Base-by-base conservation (phyloP, 805 yeast genomes). In the Cyberlindnera amylophila region DNA sequence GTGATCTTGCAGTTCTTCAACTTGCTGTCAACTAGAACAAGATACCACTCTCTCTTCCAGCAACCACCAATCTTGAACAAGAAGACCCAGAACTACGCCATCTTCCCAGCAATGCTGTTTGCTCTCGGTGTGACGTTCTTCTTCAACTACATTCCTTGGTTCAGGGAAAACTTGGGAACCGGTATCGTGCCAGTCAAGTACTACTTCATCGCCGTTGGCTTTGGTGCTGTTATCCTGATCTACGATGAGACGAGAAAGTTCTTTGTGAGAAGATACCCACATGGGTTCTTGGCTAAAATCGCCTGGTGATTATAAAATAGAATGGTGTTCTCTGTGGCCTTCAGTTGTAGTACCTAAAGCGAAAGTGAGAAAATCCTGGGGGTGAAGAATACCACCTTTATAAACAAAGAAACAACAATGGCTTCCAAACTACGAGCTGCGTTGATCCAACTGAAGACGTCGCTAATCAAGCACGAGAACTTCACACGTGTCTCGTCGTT, bases 401-500 rank as follows among this genome's bases (percentile, higher is more conserved):
- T n/a, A n/a, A n/a, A n/a, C n/a, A n/a, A n/a, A n/a, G n/a, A n/a
- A n/a, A n/a, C n/a, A n/a, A 32, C 16, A 19, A 34, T 34, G 37
- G 11, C 37, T 12, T 12, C 11, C 19, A 34, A 18, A 9, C 14
- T 46, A 4, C 15, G 40, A 32, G 24, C 91, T 9, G 98, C 96
- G 0, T 70, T 91, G 39, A 65, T 91, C 34, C 99, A 91, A 62
- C 70, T 89, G 51, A 89, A 93, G 2, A 85, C 77, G 0, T 53
- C 58, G 6, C 53, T 85, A 1, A 86, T 86, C 59, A 91, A 91
- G 62, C 63, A 76, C 1, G 82, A 82, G 47, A 93, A 91, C 63
- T 69, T 89, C 47, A 58, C 70, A 32, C 78, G 80, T 50, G 95
- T 84, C 4, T 67, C 74, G 24, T 66, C 66, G 13, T 77, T 75